Conservation (phyloP, 768 basidiomycete species). For the Mycena epipterygia region DNA sequence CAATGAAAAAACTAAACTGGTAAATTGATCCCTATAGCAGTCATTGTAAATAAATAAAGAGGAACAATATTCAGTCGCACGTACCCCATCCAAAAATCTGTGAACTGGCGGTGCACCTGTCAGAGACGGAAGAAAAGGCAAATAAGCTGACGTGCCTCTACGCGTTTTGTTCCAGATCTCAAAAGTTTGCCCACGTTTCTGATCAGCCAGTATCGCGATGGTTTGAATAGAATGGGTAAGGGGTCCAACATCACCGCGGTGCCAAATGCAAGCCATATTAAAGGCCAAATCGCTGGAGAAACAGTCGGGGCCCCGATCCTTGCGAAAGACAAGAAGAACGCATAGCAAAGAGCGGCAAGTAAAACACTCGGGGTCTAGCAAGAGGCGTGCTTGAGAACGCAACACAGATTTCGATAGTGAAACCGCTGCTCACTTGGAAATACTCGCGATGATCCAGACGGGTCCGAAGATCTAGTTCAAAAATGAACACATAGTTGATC, state of each 20-base stretch:
- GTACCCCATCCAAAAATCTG: slow-evolving; percentile 92
- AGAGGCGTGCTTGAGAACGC: neutral
- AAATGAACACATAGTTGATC: slow-evolving; percentile 95
- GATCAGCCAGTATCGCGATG: slow-evolving; percentile 87
- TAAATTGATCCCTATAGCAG: slow-evolving; percentile 78
- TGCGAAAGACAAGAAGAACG: slow-evolving; percentile 88
- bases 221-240: slow-evolving; percentile 70
- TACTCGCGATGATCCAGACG: slow-evolving; percentile 86
- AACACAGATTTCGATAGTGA: neutral
- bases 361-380: slow-evolving; percentile 85
- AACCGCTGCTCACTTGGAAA: slow-evolving; percentile 58
- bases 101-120: slow-evolving; percentile 61
- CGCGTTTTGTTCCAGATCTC: slow-evolving; percentile 75
- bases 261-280: slow-evolving; percentile 83
- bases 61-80: slow-evolving; percentile 29
- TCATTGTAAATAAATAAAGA: neutral
- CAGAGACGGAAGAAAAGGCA: neutral
- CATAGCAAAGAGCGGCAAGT: slow-evolving; percentile 79
- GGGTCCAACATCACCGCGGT: slow-evolving; percentile 80
- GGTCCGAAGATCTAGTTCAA: slow-evolving; percentile 80
- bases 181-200: slow-evolving; percentile 73
- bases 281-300: slow-evolving; percentile 81
- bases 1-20: slow-evolving; percentile 82
- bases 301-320: slow-evolving; percentile 67
- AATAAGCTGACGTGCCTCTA: slow-evolving; percentile 70